Conservation (phyloP, 2,329 filamentous ascomycete genomes). For the Penicillium concentricum region DNA sequence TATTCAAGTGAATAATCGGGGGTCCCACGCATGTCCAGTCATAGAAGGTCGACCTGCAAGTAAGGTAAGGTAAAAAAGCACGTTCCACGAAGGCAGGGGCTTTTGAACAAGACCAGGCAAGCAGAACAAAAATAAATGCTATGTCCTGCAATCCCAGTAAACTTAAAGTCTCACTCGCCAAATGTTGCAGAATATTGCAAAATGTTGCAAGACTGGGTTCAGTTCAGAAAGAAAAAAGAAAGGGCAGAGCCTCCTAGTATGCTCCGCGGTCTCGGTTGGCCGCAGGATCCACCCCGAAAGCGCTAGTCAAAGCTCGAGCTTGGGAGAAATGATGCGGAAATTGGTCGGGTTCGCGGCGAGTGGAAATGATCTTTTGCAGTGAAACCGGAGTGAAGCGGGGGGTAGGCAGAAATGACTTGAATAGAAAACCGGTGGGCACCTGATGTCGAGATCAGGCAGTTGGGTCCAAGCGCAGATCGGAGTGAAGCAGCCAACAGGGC, state of each 20-base stretch:
- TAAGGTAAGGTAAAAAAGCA: neutral
- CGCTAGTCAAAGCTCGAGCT: conserved; percentile 14
- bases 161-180: neutral
- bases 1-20: conserved; percentile 2
- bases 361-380: conserved; percentile 5
- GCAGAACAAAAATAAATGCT: neutral
- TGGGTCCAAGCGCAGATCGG: conserved; percentile 25
- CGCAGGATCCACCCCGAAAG: conserved; percentile 14
- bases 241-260: conserved; percentile 8
- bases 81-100: conserved; percentile 1
- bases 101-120: neutral
- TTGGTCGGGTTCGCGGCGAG: conserved; percentile 3
- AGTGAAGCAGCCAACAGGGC: conserved; percentile 6
- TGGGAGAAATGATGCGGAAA: conserved; percentile 3
- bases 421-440: conserved; percentile 21
- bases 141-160: neutral
- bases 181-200: neutral
- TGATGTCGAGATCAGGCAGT: conserved; percentile 27
- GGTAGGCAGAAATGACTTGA: conserved; percentile 1
- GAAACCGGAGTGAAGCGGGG: neutral
- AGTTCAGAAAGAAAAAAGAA: neutral
- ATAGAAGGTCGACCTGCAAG: neutral
- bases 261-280: conserved; percentile 11
- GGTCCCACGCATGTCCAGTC: conserved; percentile 18
- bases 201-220: neutral